These are phyloP conservation scores for Byssochlamys sp. DNA, from an alignment of 2,329 filamentous ascomycete genomes.

Conservation along the genomic window DNA sequence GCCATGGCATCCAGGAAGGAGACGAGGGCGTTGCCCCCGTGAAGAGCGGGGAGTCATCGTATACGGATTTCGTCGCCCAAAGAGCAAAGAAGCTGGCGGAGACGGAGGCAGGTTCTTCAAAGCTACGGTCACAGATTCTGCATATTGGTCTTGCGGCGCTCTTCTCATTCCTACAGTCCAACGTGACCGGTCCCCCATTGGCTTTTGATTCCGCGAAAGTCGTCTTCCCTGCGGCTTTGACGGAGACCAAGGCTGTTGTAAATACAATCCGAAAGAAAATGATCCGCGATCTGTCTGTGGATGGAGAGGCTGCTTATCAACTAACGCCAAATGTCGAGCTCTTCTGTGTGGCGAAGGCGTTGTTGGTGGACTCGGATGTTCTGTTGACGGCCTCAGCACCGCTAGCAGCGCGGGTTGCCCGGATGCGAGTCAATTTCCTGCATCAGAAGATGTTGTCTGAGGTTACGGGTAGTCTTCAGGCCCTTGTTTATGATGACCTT, in stretches of 20 bases:
- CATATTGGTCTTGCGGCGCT: constrained; percentile 60
- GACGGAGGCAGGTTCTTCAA: constrained; percentile 12
- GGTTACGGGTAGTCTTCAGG: constrained; percentile 50
- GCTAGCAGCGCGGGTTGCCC: constrained; percentile 47
- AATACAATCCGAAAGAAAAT: constrained; percentile 48
- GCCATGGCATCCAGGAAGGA: constrained; percentile 20
- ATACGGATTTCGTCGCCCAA: constrained; percentile 28
- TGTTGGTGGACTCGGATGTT: constrained; percentile 42
- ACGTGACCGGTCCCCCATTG: constrained; percentile 79
- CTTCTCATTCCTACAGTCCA: constrained; percentile 72
- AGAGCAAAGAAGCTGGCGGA: constrained; percentile 19
- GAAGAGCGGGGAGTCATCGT: constrained; percentile 23
- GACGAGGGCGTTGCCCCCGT: constrained; percentile 21
- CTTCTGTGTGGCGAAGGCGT: constrained; percentile 62
- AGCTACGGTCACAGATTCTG: constrained; percentile 33
- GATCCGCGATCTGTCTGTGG: constrained; percentile 61
- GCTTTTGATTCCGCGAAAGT: constrained; percentile 43
- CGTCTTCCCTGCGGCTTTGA: constrained; percentile 38
- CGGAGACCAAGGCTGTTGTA: constrained; percentile 31
- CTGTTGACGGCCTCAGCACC: constrained; percentile 32
- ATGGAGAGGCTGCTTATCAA: constrained; percentile 78
- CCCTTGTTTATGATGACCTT: constrained; percentile 51
- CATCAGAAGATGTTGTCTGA: constrained; percentile 61
- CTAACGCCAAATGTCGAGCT: constrained; percentile 76
- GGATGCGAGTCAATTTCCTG: constrained; percentile 63